A percentile compares a stretch with the other conserved stretches of the same genome.
phyloP scores from a whole-genome alignment of 306 rosid species.

The Citrullus mucosospermus region DNA sequence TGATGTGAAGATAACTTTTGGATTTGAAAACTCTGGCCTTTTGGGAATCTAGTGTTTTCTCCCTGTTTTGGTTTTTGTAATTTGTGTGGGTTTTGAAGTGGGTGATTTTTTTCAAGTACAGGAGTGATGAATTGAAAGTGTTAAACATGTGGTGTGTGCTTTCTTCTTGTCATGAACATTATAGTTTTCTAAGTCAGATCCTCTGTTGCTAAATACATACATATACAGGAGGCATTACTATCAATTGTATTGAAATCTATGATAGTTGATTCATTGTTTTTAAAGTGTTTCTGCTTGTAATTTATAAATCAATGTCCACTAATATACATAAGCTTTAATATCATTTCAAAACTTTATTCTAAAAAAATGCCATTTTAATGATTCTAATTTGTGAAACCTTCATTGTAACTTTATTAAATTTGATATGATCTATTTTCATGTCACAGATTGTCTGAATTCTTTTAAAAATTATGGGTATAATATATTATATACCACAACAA shows the following conservation, averaged over 20 bases:
- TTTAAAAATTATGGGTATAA: too few relatives aligned
- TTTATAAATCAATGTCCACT: not conserved
- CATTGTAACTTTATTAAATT: too few relatives aligned
- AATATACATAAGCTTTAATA: too few relatives aligned
- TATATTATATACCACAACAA: too few relatives aligned
- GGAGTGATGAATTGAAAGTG: constrained; percentile 1
- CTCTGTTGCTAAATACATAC: not conserved
- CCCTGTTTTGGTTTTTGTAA: not conserved
- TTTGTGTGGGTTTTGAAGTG: constrained; percentile 2
- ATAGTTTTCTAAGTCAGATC: not conserved
- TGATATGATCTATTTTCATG: too few relatives aligned
- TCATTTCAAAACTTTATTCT: too few relatives aligned
- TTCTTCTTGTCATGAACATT: constrained; percentile 3
- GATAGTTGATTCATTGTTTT: not conserved
- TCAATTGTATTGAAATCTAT: not conserved
- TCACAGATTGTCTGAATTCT: too few relatives aligned
- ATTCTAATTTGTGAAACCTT: too few relatives aligned
- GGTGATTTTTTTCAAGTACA: constrained; percentile 2
- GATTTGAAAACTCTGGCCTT: too few relatives aligned
- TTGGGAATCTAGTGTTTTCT: not conserved
- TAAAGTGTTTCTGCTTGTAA: not conserved
- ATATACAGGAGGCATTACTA: not conserved
- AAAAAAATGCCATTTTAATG: too few relatives aligned
- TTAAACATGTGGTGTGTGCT: not conserved
- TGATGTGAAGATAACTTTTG: not conserved